phyloP scores from a whole-genome alignment of 192 early-diverging fungal species.

The Gryganskiella cystojenkinii region DNA sequence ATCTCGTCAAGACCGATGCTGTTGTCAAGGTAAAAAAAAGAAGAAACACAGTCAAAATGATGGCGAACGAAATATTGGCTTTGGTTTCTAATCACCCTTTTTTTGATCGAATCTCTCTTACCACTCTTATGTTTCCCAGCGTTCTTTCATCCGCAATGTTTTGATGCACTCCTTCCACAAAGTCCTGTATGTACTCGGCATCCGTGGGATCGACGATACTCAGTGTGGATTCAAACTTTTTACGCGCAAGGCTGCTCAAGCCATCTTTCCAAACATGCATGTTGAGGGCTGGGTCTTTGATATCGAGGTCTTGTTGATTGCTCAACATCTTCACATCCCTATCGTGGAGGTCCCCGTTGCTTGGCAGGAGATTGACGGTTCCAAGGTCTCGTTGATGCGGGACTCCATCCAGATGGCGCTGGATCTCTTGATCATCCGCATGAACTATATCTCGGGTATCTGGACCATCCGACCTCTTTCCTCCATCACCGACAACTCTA shows the following conservation, averaged over 20 bases:
- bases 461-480: conserved; percentile 65
- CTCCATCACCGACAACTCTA: too few relatives aligned
- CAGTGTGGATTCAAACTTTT: conserved; percentile 99
- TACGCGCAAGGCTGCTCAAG: conserved; percentile 77
- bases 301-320: conserved; percentile 93
- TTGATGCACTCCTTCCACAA: conserved; percentile 96
- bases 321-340: conserved; percentile 73
- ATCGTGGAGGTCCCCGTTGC: conserved; percentile 91
- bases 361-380: conserved; percentile 98
- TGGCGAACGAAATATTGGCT: too few relatives aligned
- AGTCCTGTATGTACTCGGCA: conserved; percentile 87
- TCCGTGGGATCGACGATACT: conserved; percentile 90
- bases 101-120: conserved; percentile 3
- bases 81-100: background rate
- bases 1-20: conserved; percentile 85
- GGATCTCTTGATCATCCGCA: conserved; percentile 87
- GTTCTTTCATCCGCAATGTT: conserved; percentile 91
- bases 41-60: too few relatives aligned
- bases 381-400: conserved; percentile 87
- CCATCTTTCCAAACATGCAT: conserved; percentile 91
- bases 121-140: conserved; percentile 54
- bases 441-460: conserved; percentile 84
- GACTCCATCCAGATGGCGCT: conserved; percentile 93
- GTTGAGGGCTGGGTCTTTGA: conserved; percentile 99
- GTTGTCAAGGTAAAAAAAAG: conserved; percentile 79